A percentile compares a stretch with the other conserved stretches of the same genome.
phyloP scores from a whole-genome alignment of 2,329 filamentous ascomycete species.

The Huntiella abstrusa region DNA sequence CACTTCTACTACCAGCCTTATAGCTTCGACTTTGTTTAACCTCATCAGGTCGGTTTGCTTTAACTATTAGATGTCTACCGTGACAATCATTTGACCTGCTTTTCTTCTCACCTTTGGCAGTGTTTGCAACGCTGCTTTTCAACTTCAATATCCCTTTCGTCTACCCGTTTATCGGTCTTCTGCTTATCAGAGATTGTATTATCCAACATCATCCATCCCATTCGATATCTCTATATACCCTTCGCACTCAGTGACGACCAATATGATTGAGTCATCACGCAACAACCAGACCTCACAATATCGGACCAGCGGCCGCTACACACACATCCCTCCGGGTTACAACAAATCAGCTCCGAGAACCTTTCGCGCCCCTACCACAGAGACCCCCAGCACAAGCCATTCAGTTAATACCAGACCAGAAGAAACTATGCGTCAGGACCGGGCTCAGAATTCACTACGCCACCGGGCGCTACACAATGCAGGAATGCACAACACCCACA shows the following conservation, averaged over 20 bases:
- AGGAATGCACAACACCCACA: slow-evolving; percentile 1
- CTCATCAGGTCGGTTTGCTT: no score
- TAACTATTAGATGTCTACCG: no score
- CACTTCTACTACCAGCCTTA: no score
- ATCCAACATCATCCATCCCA: no score
- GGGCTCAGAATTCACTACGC: slow-evolving; percentile 5
- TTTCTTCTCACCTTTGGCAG: no score
- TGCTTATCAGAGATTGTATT: no score
- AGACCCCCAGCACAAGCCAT: no score
- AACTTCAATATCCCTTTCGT: no score
- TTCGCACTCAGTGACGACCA: not conserved
- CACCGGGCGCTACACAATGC: slow-evolving; percentile 7
- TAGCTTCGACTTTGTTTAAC: no score
- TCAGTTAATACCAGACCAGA: not conserved
- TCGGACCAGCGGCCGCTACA: slow-evolving; percentile 3
- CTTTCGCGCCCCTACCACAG: slow-evolving; percentile 6
- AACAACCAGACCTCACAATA: not conserved
- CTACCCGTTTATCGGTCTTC: no score
- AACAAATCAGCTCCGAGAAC: slow-evolving; percentile 1
- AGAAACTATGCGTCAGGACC: slow-evolving; percentile 5
- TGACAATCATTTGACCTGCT: no score
- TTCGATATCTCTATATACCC: not conserved
- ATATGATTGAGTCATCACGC: not conserved
- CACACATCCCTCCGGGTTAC: slow-evolving; percentile 5
- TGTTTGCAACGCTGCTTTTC: no score